Base-by-base conservation (phyloP, 2,329 filamentous ascomycete genomes). In the Dactylellina drechsleri region DNA sequence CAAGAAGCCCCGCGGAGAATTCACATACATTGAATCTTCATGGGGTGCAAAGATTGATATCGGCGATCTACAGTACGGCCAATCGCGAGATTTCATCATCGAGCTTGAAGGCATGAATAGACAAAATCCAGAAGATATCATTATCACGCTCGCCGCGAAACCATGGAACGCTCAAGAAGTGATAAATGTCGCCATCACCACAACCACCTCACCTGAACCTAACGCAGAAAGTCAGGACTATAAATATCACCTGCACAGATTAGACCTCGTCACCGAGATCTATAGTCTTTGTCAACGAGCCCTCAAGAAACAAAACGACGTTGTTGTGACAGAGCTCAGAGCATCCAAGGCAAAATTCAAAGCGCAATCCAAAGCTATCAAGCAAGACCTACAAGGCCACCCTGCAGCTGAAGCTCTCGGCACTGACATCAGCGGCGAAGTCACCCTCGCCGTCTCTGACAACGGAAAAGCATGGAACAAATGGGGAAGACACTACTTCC, bases 401-500 rank as follows among this genome's bases (percentile, higher is more conserved):
- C 84, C 87, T 43, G 71, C 79, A 0, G 0, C 77, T 79, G 50
- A 87, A 86, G 76, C 76, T 0, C 81, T 89, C 1, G 79, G 86
- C 68, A 79, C 83, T 26, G 87, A 89, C 66, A 81, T 89, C 8
- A 78, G 78, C 5, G 83, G 83, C 4, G 68, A 81, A 1, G 80
- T 88, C 16, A 81, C 80, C 4, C 80, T 87, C 15, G 87, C 87
- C 0, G 78, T 88, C 1, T 80, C 81, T 1, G 78, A 77, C 7
- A 20, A 52, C 0, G 71, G 78, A 0, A 84, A 84, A 77, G 87
- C 85, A 77, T 2, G 43, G 61, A 36, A 28, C 1, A 83, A 80
- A 79, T 90, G 87, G 88, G 87, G 87, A 6, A 78, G 79, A 4
- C 87, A 89, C 79, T 90, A 87, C 79, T 83, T 89, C 4, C 85